Evolutionary conservation across 139 green algal species (phyloP).

Genomic region (Astrephomene gubernaculifera): DNA sequence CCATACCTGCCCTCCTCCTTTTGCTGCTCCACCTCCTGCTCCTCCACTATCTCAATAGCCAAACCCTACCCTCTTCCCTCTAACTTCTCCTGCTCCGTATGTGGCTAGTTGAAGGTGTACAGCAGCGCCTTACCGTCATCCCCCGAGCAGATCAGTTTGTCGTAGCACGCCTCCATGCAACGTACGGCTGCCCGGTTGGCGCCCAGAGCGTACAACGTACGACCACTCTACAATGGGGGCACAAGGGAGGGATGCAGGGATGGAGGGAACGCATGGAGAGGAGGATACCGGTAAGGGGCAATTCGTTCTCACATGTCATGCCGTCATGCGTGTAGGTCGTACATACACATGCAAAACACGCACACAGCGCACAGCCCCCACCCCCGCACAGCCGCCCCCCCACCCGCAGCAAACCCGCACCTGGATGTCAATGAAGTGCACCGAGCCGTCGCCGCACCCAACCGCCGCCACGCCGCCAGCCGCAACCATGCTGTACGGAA

Average conservation of each 20-base stretch:
- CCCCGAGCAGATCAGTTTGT: conserved; percentile 59
- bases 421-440: conserved; percentile 66
- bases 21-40: too few relatives aligned
- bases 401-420: conserved; percentile 5
- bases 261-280: too few relatives aligned
- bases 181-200: conserved; percentile 69
- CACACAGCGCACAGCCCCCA: neutral
- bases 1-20: too few relatives aligned
- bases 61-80: too few relatives aligned
- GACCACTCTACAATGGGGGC: conserved; percentile 19
- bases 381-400: neutral
- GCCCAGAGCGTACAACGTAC: conserved; percentile 62
- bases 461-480: conserved; percentile 60
- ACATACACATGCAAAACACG: too few relatives aligned
- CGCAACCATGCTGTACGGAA: conserved; percentile 75
- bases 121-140: conserved; percentile 71
- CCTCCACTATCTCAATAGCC: too few relatives aligned
- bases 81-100: too few relatives aligned
- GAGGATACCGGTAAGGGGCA: too few relatives aligned
- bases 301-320: too few relatives aligned
- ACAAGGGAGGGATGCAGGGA: too few relatives aligned
- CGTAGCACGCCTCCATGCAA: conserved; percentile 52
- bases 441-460: conserved; percentile 73
- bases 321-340: too few relatives aligned
- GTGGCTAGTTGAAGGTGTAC: conserved; percentile 63